Conservation (phyloP, 495 filamentous ascomycete species). For the Thermochaetoides thermophila region DNA sequence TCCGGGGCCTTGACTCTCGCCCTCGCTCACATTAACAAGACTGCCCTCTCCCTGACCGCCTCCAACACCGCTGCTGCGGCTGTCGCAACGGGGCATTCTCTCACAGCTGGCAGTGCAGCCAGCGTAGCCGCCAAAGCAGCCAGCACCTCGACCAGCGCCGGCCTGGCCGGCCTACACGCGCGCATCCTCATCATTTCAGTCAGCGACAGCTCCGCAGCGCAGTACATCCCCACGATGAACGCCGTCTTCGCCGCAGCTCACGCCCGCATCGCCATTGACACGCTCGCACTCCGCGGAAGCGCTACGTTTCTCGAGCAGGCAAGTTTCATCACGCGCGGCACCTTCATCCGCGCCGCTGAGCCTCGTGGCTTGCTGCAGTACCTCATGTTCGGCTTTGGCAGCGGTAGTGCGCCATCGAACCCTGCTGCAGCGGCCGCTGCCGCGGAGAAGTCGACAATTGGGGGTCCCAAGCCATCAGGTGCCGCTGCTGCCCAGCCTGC, state of each 20-base stretch:
- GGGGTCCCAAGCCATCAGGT: no score
- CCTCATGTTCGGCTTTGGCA: slow-evolving; percentile 78
- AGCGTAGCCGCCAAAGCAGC: slow-evolving; percentile 19
- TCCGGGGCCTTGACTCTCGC: slow-evolving; percentile 85
- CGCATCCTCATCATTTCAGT: slow-evolving; percentile 77
- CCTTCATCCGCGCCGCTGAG: slow-evolving; percentile 59
- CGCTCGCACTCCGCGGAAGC: slow-evolving; percentile 68
- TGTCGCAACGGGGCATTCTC: slow-evolving; percentile 7
- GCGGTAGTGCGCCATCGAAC: slow-evolving; percentile 22
- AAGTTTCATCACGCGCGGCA: slow-evolving; percentile 73
- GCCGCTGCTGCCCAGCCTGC: background rate
- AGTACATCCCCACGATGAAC: slow-evolving; percentile 98
- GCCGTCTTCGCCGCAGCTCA: slow-evolving; percentile 87
- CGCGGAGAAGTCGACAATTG: background rate
- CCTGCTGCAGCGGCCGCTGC: slow-evolving; percentile 1
- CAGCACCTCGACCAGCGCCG: slow-evolving; percentile 14
- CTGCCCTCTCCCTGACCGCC: slow-evolving; percentile 25
- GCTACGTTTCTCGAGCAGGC: slow-evolving; percentile 89
- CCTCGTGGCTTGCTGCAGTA: slow-evolving; percentile 66
- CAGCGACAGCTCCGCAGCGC: slow-evolving; percentile 65
- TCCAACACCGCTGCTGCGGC: slow-evolving; percentile 6
- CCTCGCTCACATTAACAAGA: slow-evolving; percentile 70
- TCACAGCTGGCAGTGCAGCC: slow-evolving; percentile 8
- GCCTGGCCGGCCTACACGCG: slow-evolving; percentile 44
- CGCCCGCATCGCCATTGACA: slow-evolving; percentile 74